Evolutionary conservation across 2,329 filamentous ascomycete species (phyloP).

Genomic region (Talaromyces atroroseus): DNA sequence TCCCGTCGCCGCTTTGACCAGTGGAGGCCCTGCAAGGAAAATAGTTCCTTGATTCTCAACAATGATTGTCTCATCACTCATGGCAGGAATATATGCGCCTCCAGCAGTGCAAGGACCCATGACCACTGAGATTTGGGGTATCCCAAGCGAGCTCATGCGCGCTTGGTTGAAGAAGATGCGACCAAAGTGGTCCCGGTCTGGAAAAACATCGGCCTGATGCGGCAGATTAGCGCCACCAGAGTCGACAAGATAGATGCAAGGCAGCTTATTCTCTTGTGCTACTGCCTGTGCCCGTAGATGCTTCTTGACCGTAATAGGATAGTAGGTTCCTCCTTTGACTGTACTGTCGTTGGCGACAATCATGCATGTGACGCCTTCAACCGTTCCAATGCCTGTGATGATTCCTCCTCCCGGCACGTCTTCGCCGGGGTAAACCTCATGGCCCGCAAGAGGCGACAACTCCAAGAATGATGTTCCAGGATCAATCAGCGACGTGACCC

Average conservation of each 20-base stretch:
- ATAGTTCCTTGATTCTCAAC: slow-evolving; percentile 95
- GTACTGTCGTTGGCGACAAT: slow-evolving; percentile 95
- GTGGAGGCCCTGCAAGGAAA: slow-evolving; percentile 86
- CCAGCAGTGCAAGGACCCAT: slow-evolving; percentile 97
- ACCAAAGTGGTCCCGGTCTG: slow-evolving; percentile 89
- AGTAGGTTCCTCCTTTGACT: slow-evolving; percentile 96
- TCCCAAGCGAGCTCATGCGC: slow-evolving; percentile 79
- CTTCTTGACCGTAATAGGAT: slow-evolving; percentile 96
- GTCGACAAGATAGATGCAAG: slow-evolving; percentile 93
- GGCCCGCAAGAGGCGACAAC: slow-evolving; percentile 83
- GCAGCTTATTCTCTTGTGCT: slow-evolving; percentile 75
- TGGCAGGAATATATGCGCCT: slow-evolving; percentile 91
- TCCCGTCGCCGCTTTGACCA: slow-evolving; percentile 93
- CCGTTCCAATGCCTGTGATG: slow-evolving; percentile 83
- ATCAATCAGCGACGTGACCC: slow-evolving; percentile 80
- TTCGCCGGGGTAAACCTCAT: slow-evolving; percentile 78
- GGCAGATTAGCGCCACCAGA: slow-evolving; percentile 93
- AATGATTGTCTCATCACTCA: slow-evolving; percentile 97
- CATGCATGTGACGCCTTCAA: slow-evolving; percentile 86
- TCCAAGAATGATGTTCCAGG: slow-evolving; percentile 87
- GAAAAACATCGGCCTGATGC: slow-evolving; percentile 93
- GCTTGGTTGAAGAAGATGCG: slow-evolving; percentile 99
- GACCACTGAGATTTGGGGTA: slow-evolving; percentile 89
- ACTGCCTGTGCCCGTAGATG: slow-evolving; percentile 88
- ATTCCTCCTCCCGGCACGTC: slow-evolving; percentile 87